phyloP scores from a whole-genome alignment of 108 stramenopile species.

The Skeletonema potamos region DNA sequence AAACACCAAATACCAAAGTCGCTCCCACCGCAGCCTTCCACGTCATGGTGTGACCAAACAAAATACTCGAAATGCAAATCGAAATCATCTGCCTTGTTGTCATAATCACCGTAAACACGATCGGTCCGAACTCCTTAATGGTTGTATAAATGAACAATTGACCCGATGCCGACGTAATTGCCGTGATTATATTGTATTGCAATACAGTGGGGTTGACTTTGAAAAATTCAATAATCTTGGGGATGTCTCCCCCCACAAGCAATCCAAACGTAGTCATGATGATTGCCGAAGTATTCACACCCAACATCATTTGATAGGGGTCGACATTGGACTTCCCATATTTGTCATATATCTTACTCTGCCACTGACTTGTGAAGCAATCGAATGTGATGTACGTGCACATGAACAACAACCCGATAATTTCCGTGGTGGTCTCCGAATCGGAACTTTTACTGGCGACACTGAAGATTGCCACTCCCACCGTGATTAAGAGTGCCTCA shows the following conservation, averaged over 20 bases:
- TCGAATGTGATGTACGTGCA: constrained; percentile 93
- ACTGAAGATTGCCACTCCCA: constrained; percentile 94
- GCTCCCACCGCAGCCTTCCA: constrained; percentile 79
- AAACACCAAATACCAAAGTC: constrained; percentile 87
- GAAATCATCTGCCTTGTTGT: constrained; percentile 96
- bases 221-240: constrained; percentile 89
- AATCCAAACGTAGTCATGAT: constrained; percentile 90
- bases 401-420: constrained; percentile 91
- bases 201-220: constrained; percentile 81
- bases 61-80: constrained; percentile 90
- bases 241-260: constrained; percentile 90
- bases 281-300: constrained; percentile 95
- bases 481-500: constrained; percentile 90
- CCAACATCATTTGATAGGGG: constrained; percentile 99
- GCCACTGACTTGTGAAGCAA: constrained; percentile 99
- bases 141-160: constrained; percentile 93
- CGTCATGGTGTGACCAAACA: constrained; percentile 90
- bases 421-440: constrained; percentile 62
- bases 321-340: constrained; percentile 89
- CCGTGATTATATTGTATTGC: constrained; percentile 92
- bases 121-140: constrained; percentile 85
- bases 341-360: constrained; percentile 92
- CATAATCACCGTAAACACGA: constrained; percentile 96
- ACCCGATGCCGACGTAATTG: constrained; percentile 93
- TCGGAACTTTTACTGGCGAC: constrained; percentile 65